Evolutionary conservation across 1,139 yeast species (phyloP).

Genomic region (Chernovozyma aurita): DNA sequence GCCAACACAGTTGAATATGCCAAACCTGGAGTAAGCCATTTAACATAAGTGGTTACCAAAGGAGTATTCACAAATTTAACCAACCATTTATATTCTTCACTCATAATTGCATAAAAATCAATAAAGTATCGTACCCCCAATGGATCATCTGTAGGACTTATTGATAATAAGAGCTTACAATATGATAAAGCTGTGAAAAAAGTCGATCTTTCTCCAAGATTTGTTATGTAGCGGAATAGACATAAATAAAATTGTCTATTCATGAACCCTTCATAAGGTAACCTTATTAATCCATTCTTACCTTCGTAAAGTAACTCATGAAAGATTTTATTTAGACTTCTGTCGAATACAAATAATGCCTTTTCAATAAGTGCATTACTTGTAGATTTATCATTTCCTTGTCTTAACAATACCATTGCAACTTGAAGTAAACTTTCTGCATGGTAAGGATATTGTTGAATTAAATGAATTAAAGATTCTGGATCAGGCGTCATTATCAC

Average conservation of each 20-base stretch:
- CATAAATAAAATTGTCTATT: conserved; percentile 77
- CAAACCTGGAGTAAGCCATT: conserved; percentile 74
- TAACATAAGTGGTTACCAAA: conserved; percentile 49
- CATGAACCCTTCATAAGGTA: conserved; percentile 72
- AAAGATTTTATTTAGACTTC: conserved; percentile 40
- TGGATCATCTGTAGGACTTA: conserved; percentile 80
- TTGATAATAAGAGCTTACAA: conserved; percentile 62
- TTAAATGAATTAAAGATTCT: conserved; percentile 53
- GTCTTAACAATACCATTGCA: conserved; percentile 69
- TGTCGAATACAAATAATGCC: conserved; percentile 74
- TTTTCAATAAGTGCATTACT: conserved; percentile 72
- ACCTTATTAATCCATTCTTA: conserved; percentile 55
- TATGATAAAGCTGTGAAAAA: conserved; percentile 72
- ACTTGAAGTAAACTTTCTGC: conserved; percentile 77
- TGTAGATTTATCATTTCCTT: conserved; percentile 66
- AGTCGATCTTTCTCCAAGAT: conserved; percentile 74
- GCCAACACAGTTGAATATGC: conserved; percentile 68
- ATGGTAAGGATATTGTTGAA: conserved; percentile 67
- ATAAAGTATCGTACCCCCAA: conserved; percentile 78
- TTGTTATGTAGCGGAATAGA: conserved; percentile 65
- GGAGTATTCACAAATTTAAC: conserved; percentile 53
- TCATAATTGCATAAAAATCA: conserved; percentile 70
- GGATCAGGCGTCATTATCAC: conserved; percentile 72
- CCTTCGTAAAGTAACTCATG: conserved; percentile 47
- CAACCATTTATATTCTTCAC: conserved; percentile 62